These are phyloP conservation scores for Aspergillus ibericus DNA, from an alignment of 2,329 filamentous ascomycete species.

Conservation along the genomic window DNA sequence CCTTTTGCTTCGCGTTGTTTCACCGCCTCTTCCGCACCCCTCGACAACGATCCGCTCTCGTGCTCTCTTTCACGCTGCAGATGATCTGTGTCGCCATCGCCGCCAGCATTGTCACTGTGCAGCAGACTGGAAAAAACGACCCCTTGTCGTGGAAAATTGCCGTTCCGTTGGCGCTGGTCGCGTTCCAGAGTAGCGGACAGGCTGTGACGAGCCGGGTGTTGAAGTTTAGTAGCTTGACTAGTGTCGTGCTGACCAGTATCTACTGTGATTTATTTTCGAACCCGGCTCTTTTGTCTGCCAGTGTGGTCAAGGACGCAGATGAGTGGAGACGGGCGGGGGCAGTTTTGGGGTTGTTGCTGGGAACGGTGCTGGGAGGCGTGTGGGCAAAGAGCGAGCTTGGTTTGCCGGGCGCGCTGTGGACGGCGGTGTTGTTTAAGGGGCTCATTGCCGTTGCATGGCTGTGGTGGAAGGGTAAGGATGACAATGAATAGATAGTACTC, in stretches of 20 bases:
- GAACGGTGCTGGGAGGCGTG: constrained; percentile 56
- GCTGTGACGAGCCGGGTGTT: constrained; percentile 72
- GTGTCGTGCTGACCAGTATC: constrained; percentile 76
- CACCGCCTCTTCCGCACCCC: constrained; percentile 54
- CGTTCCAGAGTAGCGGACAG: constrained; percentile 76
- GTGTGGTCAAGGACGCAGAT: constrained; percentile 48
- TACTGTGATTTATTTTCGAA: constrained; percentile 80
- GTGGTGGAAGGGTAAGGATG: constrained; percentile 53
- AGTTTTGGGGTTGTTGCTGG: constrained; percentile 53
- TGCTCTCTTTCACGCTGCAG: constrained; percentile 57
- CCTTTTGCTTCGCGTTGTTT: constrained; percentile 68
- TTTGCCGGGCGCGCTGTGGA: constrained; percentile 59
- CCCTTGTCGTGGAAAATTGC: constrained; percentile 57
- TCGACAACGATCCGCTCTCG: constrained; percentile 47
- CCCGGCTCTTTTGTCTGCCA: constrained; percentile 43
- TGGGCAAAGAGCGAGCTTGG: constrained; percentile 55
- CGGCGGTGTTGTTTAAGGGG: constrained; percentile 59
- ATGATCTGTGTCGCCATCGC: constrained; percentile 52
- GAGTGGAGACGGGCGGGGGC: constrained; percentile 55
- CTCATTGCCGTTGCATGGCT: constrained; percentile 60
- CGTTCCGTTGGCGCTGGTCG: constrained; percentile 67
- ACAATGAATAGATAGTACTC: constrained; percentile 26
- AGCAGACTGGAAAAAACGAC: constrained; percentile 47
- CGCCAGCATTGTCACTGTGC: constrained; percentile 55
- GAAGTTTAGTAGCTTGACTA: constrained; percentile 69